These are phyloP conservation scores for Xylaria venustula DNA, from an alignment of 495 filamentous ascomycete genomes.

Conservation along the genomic window DNA sequence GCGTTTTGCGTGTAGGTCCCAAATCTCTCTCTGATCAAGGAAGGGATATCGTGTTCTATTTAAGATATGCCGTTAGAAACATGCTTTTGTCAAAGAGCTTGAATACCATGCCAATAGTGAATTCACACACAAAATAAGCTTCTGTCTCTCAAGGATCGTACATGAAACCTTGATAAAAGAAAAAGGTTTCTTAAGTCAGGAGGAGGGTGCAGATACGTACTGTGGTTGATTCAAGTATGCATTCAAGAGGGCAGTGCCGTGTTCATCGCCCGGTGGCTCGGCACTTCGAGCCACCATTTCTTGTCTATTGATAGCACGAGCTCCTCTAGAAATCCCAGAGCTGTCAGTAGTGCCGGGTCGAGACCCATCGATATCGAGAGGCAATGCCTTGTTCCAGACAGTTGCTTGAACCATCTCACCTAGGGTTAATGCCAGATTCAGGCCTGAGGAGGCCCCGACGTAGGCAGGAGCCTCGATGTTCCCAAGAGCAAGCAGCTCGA, in stretches of 20 bases:
- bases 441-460: conserved; percentile 53
- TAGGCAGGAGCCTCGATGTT: conserved; percentile 47
- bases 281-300: conserved; percentile 43
- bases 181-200: not conserved
- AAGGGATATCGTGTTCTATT: conserved; percentile 46
- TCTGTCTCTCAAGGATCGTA: not conserved
- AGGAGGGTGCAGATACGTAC: conserved; percentile 2
- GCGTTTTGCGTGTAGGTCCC: conserved; percentile 44
- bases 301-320: conserved; percentile 11
- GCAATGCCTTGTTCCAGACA: conserved; percentile 51
- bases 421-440: conserved; percentile 48
- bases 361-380: conserved; percentile 33
- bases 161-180: not conserved
- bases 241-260: conserved; percentile 45
- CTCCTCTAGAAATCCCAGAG: conserved; percentile 15
- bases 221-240: conserved; percentile 48
- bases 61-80: not conserved
- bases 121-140: not conserved
- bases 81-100: no score
- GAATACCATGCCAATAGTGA: no score
- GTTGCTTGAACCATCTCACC: conserved; percentile 56
- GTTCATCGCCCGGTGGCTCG: conserved; percentile 50
- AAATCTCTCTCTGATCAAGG: conserved; percentile 44
- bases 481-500: conserved; percentile 51
- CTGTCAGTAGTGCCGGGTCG: conserved; percentile 30